Evolutionary conservation across 495 filamentous ascomycete species (phyloP).

Genomic region (Aspergillus sclerotioniger): DNA sequence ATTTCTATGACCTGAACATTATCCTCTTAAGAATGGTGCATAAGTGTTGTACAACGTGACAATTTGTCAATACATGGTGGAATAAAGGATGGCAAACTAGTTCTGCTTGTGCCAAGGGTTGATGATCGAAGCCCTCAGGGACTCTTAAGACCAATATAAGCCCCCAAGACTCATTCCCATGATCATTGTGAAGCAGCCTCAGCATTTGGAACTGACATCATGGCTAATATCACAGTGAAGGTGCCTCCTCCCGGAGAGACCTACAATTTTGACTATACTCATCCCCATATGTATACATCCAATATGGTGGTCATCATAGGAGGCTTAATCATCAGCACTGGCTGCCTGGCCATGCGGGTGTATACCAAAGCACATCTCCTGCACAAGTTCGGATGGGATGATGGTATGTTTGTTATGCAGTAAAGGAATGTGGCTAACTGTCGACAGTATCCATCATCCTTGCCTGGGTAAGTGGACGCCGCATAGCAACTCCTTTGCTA

Average conservation of each 20-base stretch:
- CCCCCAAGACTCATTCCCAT: too few relatives aligned
- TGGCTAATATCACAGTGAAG: background rate
- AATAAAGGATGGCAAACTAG: too few relatives aligned
- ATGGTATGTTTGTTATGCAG: background rate
- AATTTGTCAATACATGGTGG: too few relatives aligned
- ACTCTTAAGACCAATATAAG: too few relatives aligned
- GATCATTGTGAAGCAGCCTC: background rate
- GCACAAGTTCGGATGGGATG: slow-evolving; percentile 8
- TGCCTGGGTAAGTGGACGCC: background rate
- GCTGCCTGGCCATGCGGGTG: slow-evolving; percentile 2
- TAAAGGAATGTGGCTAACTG: too few relatives aligned
- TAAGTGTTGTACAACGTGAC: too few relatives aligned
- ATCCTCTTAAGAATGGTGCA: too few relatives aligned
- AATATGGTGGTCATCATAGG: background rate
- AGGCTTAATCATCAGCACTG: background rate
- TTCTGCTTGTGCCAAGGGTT: too few relatives aligned
- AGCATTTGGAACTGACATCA: too few relatives aligned
- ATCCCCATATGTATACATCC: background rate
- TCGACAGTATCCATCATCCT: background rate
- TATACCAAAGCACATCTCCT: slow-evolving; percentile 8
- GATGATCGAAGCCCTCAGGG: too few relatives aligned
- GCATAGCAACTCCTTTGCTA: background rate
- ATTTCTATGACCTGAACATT: too few relatives aligned
- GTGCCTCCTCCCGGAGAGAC: slow-evolving; percentile 1
- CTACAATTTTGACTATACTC: background rate